Conservation (phyloP, 2,329 filamentous ascomycete species). For the Drechslerella coelobrocha region DNA sequence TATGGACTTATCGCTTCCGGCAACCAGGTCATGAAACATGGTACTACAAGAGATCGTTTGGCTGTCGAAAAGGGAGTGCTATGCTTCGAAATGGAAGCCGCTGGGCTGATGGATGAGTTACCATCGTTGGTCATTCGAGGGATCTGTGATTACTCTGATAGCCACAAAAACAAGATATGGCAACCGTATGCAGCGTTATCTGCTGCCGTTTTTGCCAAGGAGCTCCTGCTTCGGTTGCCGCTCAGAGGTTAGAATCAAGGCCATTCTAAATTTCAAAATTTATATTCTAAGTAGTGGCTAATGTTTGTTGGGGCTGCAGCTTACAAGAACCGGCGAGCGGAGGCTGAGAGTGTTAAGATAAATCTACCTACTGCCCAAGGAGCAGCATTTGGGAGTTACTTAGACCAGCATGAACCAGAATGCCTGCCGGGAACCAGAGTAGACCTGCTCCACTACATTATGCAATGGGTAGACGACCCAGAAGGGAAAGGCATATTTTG, state of each 20-base stretch:
- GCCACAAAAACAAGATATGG: constrained; percentile 4
- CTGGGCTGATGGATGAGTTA: constrained; percentile 17
- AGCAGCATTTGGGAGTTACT: constrained; percentile 52
- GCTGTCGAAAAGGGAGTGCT: not conserved
- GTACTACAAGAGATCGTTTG: not conserved
- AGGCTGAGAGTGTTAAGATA: not conserved
- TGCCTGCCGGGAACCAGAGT: constrained; percentile 54
- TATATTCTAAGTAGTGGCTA: not conserved
- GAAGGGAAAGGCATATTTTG: constrained; percentile 55
- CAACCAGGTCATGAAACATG: constrained; percentile 21
- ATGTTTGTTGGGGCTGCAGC: not conserved
- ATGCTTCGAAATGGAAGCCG: too few species aligned
- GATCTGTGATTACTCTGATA: not conserved
- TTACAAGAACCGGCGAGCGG: not conserved
- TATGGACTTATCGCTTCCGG: constrained; percentile 21
- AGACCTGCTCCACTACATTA: constrained; percentile 52
- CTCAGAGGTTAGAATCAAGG: not conserved
- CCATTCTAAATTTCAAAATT: not conserved
- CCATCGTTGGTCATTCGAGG: constrained; percentile 6
- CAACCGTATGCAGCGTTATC: constrained; percentile 5
- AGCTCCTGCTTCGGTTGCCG: not conserved
- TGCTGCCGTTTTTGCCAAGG: not conserved
- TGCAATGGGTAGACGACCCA: constrained; percentile 24
- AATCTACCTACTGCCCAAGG: constrained; percentile 36
- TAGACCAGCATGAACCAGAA: constrained; percentile 47